phyloP scores from a whole-genome alignment of 352 stramenopile species.

The Elongisporangium undulatum region DNA sequence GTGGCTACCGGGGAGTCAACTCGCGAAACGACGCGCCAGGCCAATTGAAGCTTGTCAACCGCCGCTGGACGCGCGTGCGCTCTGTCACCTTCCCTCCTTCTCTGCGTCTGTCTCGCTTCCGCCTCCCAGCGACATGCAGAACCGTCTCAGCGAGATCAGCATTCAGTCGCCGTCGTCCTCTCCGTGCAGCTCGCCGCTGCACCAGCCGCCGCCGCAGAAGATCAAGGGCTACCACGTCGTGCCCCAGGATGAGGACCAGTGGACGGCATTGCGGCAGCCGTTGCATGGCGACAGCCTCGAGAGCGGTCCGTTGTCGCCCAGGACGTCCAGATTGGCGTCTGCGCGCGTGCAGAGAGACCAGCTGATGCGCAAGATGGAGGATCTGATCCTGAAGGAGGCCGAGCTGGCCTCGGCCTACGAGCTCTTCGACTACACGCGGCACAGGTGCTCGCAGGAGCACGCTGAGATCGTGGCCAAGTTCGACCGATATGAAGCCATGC shows the following conservation, averaged over 20 bases:
- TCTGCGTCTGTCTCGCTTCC: background rate
- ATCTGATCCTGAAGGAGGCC: slow-evolving; percentile 55
- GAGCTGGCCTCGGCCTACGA: slow-evolving; percentile 56
- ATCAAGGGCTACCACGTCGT: slow-evolving; percentile 46
- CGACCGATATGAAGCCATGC: slow-evolving; percentile 32
- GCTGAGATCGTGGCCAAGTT: slow-evolving; percentile 45
- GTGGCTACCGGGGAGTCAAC: slow-evolving; percentile 5
- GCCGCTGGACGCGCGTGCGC: background rate
- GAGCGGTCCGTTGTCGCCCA: slow-evolving; percentile 1
- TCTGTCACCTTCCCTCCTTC: background rate
- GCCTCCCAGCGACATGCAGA: background rate
- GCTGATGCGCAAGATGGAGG: slow-evolving; percentile 57
- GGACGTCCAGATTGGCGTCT: slow-evolving; percentile 19
- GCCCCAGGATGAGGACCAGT: slow-evolving; percentile 28
- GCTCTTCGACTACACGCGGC: slow-evolving; percentile 49
- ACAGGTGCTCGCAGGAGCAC: slow-evolving; percentile 35
- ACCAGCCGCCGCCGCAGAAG: slow-evolving; percentile 20
- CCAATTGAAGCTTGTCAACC: background rate
- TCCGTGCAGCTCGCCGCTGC: slow-evolving; percentile 1
- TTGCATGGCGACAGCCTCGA: slow-evolving; percentile 7
- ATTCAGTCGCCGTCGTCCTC: background rate
- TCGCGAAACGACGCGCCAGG: slow-evolving; percentile 3
- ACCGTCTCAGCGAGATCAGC: background rate
- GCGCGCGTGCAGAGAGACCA: slow-evolving; percentile 43
- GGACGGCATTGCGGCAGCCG: slow-evolving; percentile 21